These are phyloP conservation scores for Limnanthes douglasii DNA, from an alignment of 345 rosid species.

Conservation along the genomic window DNA sequence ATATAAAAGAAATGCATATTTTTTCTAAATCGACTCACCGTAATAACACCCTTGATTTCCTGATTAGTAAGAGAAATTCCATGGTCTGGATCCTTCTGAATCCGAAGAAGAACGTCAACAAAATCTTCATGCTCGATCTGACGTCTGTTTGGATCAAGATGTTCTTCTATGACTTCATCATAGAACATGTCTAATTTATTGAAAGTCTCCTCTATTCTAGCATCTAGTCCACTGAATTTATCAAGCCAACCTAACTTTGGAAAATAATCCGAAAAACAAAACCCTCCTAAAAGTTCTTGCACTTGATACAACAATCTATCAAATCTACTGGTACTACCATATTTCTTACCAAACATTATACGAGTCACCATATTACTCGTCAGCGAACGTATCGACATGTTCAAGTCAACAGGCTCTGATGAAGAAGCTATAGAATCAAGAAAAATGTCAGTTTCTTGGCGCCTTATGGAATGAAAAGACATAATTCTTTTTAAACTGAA, in stretches of 20 bases:
- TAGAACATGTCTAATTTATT: slow-evolving; percentile 16
- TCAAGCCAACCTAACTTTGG: slow-evolving; percentile 41
- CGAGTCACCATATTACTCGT: slow-evolving; percentile 36
- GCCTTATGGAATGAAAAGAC: slow-evolving; percentile 12
- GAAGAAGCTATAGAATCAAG: too few relatives aligned
- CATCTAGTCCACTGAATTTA: slow-evolving; percentile 11
- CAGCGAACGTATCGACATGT: slow-evolving; percentile 8
- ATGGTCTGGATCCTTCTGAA: slow-evolving; percentile 14
- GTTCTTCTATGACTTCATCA: slow-evolving; percentile 15
- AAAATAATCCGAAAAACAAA: slow-evolving; percentile 27
- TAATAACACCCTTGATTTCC: slow-evolving; percentile 23
- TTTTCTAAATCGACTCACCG: too few relatives aligned
- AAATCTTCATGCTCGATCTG: slow-evolving; percentile 1
- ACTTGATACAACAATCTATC: slow-evolving; percentile 18
- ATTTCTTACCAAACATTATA: slow-evolving; percentile 37
- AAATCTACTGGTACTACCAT: slow-evolving; percentile 20
- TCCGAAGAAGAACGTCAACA: slow-evolving; percentile 10
- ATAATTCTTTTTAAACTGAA: slow-evolving; percentile 20
- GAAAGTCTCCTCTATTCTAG: slow-evolving; percentile 7
- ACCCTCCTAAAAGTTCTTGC: slow-evolving; percentile 15
- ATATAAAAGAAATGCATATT: too few relatives aligned
- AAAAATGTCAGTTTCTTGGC: slow-evolving; percentile 35
- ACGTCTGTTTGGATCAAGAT: slow-evolving; percentile 2
- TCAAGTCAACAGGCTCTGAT: slow-evolving; percentile 19
- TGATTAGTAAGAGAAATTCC: slow-evolving; percentile 13